Base-by-base conservation (phyloP, 768 basidiomycete genomes). In the Collybiopsis luxurians region DNA sequence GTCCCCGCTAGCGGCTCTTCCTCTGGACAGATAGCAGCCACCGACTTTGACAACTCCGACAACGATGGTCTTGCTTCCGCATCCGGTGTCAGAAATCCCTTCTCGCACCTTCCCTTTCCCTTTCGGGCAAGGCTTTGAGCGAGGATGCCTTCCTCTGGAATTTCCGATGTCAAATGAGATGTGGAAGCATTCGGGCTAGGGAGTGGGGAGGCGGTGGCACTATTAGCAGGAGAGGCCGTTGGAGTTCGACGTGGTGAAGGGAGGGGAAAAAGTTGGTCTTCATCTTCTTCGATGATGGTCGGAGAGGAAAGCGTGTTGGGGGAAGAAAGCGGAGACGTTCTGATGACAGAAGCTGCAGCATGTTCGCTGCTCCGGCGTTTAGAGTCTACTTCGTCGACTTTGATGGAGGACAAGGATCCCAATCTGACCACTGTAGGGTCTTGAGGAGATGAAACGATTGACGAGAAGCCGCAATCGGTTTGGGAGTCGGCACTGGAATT, bases 311-410 rank as follows among this genome's bases (percentile, higher is more conserved):
- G 28, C 15, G 13, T 30, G 23, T 26, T 9, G 23, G 55, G 21
- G 4, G 58, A 55, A 24, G 55, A 28, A 43, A 26, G n/a, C 23
- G 24, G 13, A 10, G 11, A 9, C 12, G 26, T 9, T 21, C 23
- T 13, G 17, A 21, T 21, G 1, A 44, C 52, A 5, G 40, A 26
- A 23, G 11, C 60, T 28, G 60, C 60, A 6, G 56, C 58, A 42
- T 65, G 55, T 23, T 83, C 80, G n/a, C 68, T 69, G 9, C 78
- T 78, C 52, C 76, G 74, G 12, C 82, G 73, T 23, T 83, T 75
- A 61, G 77, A 82, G 60, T 88, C 86, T 3, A 86, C 78, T 64
- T 87, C 87, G 59, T 89, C 87, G 0, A 87, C 85, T 4, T 68
- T 80, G 19, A 86, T 71, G 1, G 80, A 63, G 30, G 78, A 69